These are phyloP conservation scores for Nicotiana sylvestris DNA, from an alignment of 257 asterid species.

Conservation along the genomic window DNA sequence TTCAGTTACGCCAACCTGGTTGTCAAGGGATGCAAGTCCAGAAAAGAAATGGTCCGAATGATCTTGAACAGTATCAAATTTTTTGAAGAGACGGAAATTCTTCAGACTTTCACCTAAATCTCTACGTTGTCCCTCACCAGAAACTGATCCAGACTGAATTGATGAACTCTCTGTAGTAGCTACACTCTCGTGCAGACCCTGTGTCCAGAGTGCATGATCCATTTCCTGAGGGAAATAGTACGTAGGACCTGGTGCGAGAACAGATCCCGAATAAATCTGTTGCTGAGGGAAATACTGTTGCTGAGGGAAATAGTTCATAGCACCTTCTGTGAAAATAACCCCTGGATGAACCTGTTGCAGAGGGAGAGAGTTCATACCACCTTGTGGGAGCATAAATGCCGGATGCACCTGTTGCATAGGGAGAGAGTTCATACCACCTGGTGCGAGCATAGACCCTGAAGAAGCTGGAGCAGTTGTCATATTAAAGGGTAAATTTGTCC, in stretches of 20 bases:
- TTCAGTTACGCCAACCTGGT: constrained; percentile 2
- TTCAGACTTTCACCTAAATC: constrained; percentile 6
- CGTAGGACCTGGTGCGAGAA: not conserved
- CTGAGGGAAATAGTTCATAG: constrained; percentile 2
- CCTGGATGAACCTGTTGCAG: constrained; percentile 4
- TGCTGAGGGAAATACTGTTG: not conserved
- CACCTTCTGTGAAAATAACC: not conserved
- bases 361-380: not conserved
- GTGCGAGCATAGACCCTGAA: constrained; percentile 1
- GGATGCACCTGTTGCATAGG: constrained; percentile 1
- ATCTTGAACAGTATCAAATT: constrained; percentile 27
- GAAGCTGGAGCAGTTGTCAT: constrained; percentile 6
- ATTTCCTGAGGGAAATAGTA: constrained; percentile 2
- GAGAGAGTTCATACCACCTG: constrained; percentile 9
- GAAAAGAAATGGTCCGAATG: constrained; percentile 19
- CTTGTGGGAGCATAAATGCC: not conserved
- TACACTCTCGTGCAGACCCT: not conserved
- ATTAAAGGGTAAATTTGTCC: not conserved
- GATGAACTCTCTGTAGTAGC: not conserved
- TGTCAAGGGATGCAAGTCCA: not conserved
- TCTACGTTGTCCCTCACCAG: not conserved
- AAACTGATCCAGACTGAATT: not conserved
- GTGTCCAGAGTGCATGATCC: not conserved
- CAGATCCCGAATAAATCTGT: not conserved
- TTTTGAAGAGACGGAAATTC: constrained; percentile 17